Conservation (phyloP, 352 stramenopile genomes). For the Pythium inflatum region DNA sequence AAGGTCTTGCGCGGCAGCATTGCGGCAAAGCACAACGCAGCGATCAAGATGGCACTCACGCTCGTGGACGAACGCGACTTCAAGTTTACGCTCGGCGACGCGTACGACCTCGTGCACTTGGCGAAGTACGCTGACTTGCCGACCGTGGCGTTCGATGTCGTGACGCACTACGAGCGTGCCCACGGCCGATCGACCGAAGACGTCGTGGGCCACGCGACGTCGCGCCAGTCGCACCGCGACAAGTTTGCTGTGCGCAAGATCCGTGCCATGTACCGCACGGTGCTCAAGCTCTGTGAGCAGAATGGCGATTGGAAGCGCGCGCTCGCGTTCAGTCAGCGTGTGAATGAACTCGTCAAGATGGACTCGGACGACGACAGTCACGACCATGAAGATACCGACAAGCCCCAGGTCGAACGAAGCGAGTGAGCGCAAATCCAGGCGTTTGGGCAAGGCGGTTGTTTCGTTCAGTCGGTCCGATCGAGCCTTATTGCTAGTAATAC, state of each 20-base stretch:
- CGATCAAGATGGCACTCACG: slow-evolving; percentile 39
- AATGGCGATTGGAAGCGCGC: slow-evolving; percentile 65
- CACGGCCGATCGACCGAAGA: slow-evolving; percentile 38
- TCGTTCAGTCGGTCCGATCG: too few species aligned
- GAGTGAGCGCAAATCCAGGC: too few species aligned
- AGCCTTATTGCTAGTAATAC: too few species aligned
- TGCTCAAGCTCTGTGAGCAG: slow-evolving; percentile 54
- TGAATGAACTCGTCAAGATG: slow-evolving; percentile 40
- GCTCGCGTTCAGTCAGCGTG: slow-evolving; percentile 50
- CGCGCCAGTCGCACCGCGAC: slow-evolving; percentile 33
- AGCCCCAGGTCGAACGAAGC: too few species aligned
- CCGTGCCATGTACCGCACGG: slow-evolving; percentile 60
- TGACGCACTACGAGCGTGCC: slow-evolving; percentile 54
- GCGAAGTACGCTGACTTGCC: slow-evolving; percentile 46
- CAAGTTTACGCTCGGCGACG: slow-evolving; percentile 41
- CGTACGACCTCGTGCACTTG: slow-evolving; percentile 62
- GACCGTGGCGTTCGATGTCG: slow-evolving; percentile 44
- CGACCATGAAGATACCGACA: neutral
- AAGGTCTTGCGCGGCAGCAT: slow-evolving; percentile 47
- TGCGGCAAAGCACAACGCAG: slow-evolving; percentile 29
- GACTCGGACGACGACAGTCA: neutral
- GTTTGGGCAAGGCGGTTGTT: too few species aligned
- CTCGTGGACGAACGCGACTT: slow-evolving; percentile 54
- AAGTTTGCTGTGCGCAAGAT: slow-evolving; percentile 49
- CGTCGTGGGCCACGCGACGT: slow-evolving; percentile 16